Conservation (phyloP, 192 early-diverging fungal genomes). For the Chytriomyces confervae region DNA sequence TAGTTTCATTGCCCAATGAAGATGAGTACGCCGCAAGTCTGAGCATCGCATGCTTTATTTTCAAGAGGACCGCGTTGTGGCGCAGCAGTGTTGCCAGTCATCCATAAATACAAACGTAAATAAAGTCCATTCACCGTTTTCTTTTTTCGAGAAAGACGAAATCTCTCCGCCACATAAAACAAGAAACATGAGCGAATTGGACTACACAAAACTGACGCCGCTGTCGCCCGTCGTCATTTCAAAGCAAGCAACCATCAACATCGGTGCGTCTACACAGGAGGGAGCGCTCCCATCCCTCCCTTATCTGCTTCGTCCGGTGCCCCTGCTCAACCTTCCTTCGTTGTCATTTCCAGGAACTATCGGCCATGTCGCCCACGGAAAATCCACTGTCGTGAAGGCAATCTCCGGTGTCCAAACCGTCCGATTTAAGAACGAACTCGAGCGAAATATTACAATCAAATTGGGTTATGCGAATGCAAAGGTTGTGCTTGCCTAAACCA, state of each 20-base stretch:
- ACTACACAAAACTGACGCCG: slow-evolving; percentile 65
- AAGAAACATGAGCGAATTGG: slow-evolving; percentile 36
- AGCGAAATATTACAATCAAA: slow-evolving; percentile 99
- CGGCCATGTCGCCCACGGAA: slow-evolving; percentile 99
- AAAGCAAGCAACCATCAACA: slow-evolving; percentile 99
- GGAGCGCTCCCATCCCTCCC: background rate
- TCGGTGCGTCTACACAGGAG: slow-evolving; percentile 65
- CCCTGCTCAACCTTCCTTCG: background rate
- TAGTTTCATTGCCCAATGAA: background rate
- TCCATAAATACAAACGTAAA: background rate
- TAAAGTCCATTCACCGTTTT: background rate
- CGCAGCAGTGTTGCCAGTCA: background rate
- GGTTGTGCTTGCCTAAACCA: slow-evolving; percentile 41
- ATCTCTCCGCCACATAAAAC: background rate
- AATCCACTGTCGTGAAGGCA: slow-evolving; percentile 98
- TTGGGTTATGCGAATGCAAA: slow-evolving; percentile 99
- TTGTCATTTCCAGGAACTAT: slow-evolving; percentile 78
- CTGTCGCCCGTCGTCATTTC: slow-evolving; percentile 95
- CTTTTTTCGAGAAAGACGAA: background rate
- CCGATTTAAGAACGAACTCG: slow-evolving; percentile 96
- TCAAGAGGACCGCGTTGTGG: background rate
- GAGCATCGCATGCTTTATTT: background rate
- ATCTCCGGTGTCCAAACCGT: slow-evolving; percentile 98
- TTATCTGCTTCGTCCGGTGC: background rate
- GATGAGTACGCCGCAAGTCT: background rate